Evolutionary conservation across 2,329 filamentous ascomycete genomes (phyloP).

Genomic region (Coccinonectria pachysandricola): DNA sequence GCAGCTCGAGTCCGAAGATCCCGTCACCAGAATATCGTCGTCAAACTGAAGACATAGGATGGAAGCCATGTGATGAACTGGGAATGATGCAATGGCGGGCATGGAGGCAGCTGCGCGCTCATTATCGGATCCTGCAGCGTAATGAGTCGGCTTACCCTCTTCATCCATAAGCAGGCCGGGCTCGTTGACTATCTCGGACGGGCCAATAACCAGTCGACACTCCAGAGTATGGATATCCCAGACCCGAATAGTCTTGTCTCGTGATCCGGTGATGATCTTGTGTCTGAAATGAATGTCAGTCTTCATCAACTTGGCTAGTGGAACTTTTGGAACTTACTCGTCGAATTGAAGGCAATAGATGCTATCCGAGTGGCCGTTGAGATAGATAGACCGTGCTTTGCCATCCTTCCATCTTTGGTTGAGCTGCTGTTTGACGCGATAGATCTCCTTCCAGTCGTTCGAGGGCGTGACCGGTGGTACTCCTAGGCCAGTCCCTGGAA

Average conservation of each 20-base stretch:
- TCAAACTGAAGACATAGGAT: conserved; percentile 96
- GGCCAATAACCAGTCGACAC: conserved; percentile 79
- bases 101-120: conserved; percentile 34
- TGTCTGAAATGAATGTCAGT: conserved; percentile 46
- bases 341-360: conserved; percentile 98
- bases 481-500: conserved; percentile 45
- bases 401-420: conserved; percentile 71
- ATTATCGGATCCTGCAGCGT: conserved; percentile 43
- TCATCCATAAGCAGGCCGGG: conserved; percentile 40
- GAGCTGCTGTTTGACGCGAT: conserved; percentile 64
- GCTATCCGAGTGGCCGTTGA: conserved; percentile 88
- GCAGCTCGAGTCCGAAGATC: conserved; percentile 83
- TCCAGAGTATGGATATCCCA: conserved; percentile 89
- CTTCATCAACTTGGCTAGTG: background rate
- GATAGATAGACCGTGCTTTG: conserved; percentile 71
- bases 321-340: conserved; percentile 68
- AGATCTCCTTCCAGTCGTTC: conserved; percentile 82
- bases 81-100: conserved; percentile 47
- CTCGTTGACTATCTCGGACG: conserved; percentile 52
- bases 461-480: conserved; percentile 44
- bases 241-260: conserved; percentile 88
- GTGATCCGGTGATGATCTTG: conserved; percentile 94
- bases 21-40: conserved; percentile 83
- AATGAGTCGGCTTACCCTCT: conserved; percentile 42
- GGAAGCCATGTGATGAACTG: conserved; percentile 73